A percentile compares a stretch with the other conserved stretches of the same genome.
phyloP scores from a whole-genome alignment of 176 grass and related monocot species.

The Carex kokanica region DNA sequence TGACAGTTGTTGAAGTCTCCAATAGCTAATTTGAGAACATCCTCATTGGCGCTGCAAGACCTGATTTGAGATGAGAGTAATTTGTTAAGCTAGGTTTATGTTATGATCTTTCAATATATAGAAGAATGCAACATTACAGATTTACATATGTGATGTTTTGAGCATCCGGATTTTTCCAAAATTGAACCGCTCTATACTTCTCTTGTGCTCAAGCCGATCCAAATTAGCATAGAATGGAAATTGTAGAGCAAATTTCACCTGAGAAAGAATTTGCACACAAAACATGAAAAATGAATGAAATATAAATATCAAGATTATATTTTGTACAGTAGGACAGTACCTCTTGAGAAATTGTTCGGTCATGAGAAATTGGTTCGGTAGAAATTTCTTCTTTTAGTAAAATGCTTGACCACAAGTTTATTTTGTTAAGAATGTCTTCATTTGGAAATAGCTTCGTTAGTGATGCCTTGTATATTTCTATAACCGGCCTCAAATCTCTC shows the following conservation, averaged over 20 bases:
- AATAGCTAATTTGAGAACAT: constrained; percentile 39
- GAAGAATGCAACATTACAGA: neutral
- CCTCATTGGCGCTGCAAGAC: constrained; percentile 18
- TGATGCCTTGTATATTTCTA: constrained; percentile 81
- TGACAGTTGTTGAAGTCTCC: constrained; percentile 56
- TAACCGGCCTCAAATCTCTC: constrained; percentile 52
- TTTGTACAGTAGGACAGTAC: constrained; percentile 24
- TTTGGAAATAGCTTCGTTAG: constrained; percentile 45
- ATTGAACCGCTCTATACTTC: constrained; percentile 62
- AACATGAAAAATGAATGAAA: neutral
- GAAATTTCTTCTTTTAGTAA: constrained; percentile 46
- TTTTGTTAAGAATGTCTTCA: constrained; percentile 52
- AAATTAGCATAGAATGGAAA: constrained; percentile 63
- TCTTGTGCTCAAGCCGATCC: constrained; percentile 71
- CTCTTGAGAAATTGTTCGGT: constrained; percentile 27
- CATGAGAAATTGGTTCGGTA: neutral
- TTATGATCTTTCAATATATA: neutral
- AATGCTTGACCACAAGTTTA: constrained; percentile 53
- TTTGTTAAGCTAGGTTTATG: constrained; percentile 1
- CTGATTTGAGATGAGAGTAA: constrained; percentile 36
- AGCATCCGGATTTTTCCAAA: constrained; percentile 20
- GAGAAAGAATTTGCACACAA: constrained; percentile 11
- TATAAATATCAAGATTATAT: neutral
- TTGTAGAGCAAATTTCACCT: constrained; percentile 56
- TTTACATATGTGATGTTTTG: constrained; percentile 54